A percentile compares a stretch with the other conserved stretches of the same genome.
Conservation (phyloP, 495 filamentous ascomycete species). For the Hypoxylon lenormandii region DNA sequence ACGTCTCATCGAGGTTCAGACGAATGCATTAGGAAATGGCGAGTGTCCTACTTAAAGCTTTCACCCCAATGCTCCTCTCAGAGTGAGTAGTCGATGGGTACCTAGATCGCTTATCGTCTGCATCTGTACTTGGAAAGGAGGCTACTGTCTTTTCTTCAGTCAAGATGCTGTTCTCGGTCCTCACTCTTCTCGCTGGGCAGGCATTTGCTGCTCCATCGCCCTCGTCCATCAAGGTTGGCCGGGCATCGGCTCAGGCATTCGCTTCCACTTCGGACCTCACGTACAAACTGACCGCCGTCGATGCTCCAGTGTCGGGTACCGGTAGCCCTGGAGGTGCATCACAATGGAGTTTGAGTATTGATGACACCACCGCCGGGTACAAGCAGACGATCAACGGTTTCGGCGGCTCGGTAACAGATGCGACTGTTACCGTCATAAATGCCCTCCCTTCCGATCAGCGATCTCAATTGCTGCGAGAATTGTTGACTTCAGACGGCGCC, state of each 20-base stretch:
- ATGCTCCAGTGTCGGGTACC: slow-evolving; percentile 58
- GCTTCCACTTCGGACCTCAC: slow-evolving; percentile 61
- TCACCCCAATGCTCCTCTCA: slow-evolving; percentile 6
- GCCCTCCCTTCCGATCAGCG: slow-evolving; percentile 55
- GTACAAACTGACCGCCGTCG: slow-evolving; percentile 58
- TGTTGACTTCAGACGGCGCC: slow-evolving; percentile 62
- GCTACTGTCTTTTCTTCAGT: neutral
- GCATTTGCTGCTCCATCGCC: slow-evolving; percentile 32
- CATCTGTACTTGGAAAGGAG: neutral
- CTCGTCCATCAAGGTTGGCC: slow-evolving; percentile 20
- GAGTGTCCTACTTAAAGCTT: slow-evolving; percentile 22
- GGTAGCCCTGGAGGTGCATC: slow-evolving; percentile 58
- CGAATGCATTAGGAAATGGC: slow-evolving; percentile 8
- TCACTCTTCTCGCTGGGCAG: slow-evolving; percentile 39
- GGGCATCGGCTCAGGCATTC: slow-evolving; percentile 52
- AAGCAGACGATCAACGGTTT: slow-evolving; percentile 66
- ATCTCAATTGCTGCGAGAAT: slow-evolving; percentile 59
- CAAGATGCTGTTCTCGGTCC: slow-evolving; percentile 35
- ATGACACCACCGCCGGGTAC: slow-evolving; percentile 61
- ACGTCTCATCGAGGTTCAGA: slow-evolving; percentile 16
- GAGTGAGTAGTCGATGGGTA: neutral
- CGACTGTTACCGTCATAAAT: slow-evolving; percentile 66
- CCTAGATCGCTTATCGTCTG: neutral
- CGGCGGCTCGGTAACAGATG: slow-evolving; percentile 68
- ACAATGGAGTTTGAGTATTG: slow-evolving; percentile 63